These are phyloP conservation scores for Byssoonygena ceratinophila DNA, from an alignment of 2,329 filamentous ascomycete genomes.

Conservation along the genomic window DNA sequence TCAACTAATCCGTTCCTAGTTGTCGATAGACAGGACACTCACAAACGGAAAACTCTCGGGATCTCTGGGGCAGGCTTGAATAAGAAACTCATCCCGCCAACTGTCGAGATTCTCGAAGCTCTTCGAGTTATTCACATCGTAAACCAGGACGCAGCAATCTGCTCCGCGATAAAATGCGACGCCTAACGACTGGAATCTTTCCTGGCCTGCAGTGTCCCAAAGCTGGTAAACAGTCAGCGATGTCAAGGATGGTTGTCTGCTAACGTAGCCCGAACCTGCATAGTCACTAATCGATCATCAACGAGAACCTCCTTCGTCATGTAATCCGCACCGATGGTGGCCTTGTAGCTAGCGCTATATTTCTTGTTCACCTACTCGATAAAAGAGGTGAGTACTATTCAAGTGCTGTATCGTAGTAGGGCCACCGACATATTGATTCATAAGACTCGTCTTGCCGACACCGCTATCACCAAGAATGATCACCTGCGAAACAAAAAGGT, in stretches of 20 bases:
- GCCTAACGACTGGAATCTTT: conserved; percentile 96
- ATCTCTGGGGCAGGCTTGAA: conserved; percentile 91
- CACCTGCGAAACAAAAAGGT: conserved; percentile 50
- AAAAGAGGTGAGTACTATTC: not conserved
- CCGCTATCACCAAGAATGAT: conserved; percentile 98
- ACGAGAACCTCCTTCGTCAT: conserved; percentile 95
- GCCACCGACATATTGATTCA: conserved; percentile 97
- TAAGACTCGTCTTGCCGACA: conserved; percentile 98
- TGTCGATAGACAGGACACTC: conserved; percentile 29
- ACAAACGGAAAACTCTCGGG: conserved; percentile 98
- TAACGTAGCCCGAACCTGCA: conserved; percentile 58
- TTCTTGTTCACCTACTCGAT: conserved; percentile 89
- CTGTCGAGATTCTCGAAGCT: conserved; percentile 97
- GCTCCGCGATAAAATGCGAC: conserved; percentile 99
- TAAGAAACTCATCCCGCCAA: conserved; percentile 96
- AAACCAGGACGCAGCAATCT: conserved; percentile 97
- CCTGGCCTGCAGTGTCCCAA: conserved; percentile 97
- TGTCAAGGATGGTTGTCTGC: not conserved
- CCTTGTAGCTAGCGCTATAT: conserved; percentile 99
- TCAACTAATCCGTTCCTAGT: conserved; percentile 9
- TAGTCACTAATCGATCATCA: conserved; percentile 92
- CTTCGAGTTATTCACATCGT: conserved; percentile 99
- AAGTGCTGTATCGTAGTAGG: not conserved
- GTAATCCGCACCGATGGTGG: conserved; percentile 97
- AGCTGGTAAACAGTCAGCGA: conserved; percentile 97